Conservation (phyloP, 192 early-diverging fungal species). For the Coemansia furcata region DNA sequence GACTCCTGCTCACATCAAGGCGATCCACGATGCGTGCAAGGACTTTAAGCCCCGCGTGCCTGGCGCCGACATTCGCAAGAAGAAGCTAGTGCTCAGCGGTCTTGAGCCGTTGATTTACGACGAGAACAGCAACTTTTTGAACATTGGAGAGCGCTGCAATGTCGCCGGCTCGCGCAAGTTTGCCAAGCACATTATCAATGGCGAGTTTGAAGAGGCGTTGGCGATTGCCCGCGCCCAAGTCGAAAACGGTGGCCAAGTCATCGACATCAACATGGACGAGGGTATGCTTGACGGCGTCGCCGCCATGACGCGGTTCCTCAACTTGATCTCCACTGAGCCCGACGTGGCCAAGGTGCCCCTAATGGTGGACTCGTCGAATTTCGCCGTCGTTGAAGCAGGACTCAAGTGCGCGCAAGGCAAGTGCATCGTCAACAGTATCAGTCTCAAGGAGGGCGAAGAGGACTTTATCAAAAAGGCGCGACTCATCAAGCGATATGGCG, state of each 20-base stretch:
- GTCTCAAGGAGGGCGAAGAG: slow-evolving; percentile 89
- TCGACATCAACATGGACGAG: slow-evolving; percentile 97
- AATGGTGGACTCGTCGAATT: slow-evolving; percentile 98
- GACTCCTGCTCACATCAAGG: slow-evolving; percentile 91
- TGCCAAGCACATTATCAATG: slow-evolving; percentile 89
- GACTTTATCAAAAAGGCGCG: slow-evolving; percentile 91
- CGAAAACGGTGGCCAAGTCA: slow-evolving; percentile 91
- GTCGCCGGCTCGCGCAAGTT: slow-evolving; percentile 95
- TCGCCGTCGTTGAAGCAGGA: slow-evolving; percentile 93
- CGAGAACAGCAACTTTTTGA: slow-evolving; percentile 82
- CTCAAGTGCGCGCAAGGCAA: slow-evolving; percentile 96
- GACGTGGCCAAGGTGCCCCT: slow-evolving; percentile 84
- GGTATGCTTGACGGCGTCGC: slow-evolving; percentile 91
- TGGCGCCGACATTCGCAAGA: slow-evolving; percentile 61
- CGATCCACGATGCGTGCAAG: slow-evolving; percentile 73
- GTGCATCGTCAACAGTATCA: slow-evolving; percentile 97
- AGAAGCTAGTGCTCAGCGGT: slow-evolving; percentile 80
- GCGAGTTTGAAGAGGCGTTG: slow-evolving; percentile 90
- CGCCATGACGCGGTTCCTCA: slow-evolving; percentile 93
- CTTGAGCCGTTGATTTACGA: slow-evolving; percentile 83
- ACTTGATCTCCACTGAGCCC: slow-evolving; percentile 91
- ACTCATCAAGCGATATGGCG: slow-evolving; percentile 86
- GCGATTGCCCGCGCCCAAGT: slow-evolving; percentile 92
- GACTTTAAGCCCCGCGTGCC: slow-evolving; percentile 77
- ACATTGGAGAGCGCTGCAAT: slow-evolving; percentile 97